phyloP scores from a whole-genome alignment of 768 basidiomycete genomes.

The Sarcodon aspratus region DNA sequence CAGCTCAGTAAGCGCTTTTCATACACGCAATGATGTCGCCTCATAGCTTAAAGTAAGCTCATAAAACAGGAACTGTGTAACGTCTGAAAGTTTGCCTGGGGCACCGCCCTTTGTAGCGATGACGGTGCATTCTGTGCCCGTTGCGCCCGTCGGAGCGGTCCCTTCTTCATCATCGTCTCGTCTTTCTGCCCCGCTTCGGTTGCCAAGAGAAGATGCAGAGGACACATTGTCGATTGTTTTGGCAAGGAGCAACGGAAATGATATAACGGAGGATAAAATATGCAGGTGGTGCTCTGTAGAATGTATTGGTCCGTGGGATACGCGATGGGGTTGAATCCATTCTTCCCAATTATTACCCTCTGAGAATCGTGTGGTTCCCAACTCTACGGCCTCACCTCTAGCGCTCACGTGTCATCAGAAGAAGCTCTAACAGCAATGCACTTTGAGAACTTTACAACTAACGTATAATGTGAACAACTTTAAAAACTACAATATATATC shows the following conservation, averaged over 20 bases:
- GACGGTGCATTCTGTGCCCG: conserved; percentile 30
- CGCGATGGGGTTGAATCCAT: conserved; percentile 31
- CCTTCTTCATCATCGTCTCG: conserved; percentile 21
- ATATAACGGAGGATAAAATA: background rate
- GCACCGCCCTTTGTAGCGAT: conserved; percentile 29
- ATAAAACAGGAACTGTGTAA: background rate
- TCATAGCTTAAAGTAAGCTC: background rate
- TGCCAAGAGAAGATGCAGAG: conserved; percentile 38
- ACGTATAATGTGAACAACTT: no score
- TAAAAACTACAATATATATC: conserved; percentile 49
- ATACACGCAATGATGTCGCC: background rate
- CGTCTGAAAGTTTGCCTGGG: conserved; percentile 4
- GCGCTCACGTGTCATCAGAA: no score
- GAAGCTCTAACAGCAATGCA: conserved; percentile 9
- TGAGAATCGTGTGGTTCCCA: no score
- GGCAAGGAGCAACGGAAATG: conserved; percentile 7
- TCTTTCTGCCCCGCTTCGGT: conserved; percentile 21
- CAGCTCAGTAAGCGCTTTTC: conserved; percentile 25
- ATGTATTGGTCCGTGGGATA: conserved; percentile 29
- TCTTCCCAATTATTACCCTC: no score
- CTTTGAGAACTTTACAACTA: no score
- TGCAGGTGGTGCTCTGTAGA: conserved; percentile 34
- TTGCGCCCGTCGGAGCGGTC: conserved; percentile 37
- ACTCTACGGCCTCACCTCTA: no score
- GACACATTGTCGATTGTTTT: conserved; percentile 35